These are phyloP conservation scores for Erodium moschatum DNA, from an alignment of 441 rosid genomes.

Conservation along the genomic window DNA sequence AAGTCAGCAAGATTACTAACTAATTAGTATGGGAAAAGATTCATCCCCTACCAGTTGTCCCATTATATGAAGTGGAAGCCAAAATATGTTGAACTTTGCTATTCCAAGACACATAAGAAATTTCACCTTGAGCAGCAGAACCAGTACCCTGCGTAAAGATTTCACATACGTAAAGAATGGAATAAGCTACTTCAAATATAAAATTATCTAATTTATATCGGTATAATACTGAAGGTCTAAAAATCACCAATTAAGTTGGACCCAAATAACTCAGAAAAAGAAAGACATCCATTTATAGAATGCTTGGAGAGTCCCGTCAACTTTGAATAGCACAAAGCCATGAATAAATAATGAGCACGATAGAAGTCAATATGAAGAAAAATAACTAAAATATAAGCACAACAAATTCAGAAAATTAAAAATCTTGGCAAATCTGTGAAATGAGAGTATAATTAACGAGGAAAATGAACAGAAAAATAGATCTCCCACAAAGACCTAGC, in stretches of 20 bases:
- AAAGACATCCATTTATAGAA: not conserved
- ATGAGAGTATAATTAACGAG: conserved; percentile 1
- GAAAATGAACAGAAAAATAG: not conserved
- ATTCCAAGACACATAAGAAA: conserved; percentile 94
- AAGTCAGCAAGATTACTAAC: conserved; percentile 10
- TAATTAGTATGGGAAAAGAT: conserved; percentile 5
- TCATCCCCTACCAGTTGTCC: conserved; percentile 73
- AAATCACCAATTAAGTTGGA: not conserved
- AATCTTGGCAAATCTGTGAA: not conserved
- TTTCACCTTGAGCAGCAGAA: conserved; percentile 93
- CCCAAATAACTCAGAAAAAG: not conserved
- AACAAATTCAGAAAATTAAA: not conserved
- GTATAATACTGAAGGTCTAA: not conserved
- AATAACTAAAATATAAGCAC: not conserved
- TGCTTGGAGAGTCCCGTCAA: not conserved
- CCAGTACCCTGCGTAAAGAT: conserved; percentile 67
- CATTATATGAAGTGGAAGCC: conserved; percentile 88
- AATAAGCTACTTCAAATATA: not conserved
- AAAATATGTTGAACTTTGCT: conserved; percentile 85
- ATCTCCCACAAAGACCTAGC: not conserved
- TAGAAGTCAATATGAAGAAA: not conserved
- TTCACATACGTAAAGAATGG: conserved; percentile 9
- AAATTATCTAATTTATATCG: not conserved
- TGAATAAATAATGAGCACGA: not conserved
- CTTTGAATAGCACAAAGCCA: not conserved